Conservation (phyloP, 495 filamentous ascomycete species). For the Margaritispora aquatica region DNA sequence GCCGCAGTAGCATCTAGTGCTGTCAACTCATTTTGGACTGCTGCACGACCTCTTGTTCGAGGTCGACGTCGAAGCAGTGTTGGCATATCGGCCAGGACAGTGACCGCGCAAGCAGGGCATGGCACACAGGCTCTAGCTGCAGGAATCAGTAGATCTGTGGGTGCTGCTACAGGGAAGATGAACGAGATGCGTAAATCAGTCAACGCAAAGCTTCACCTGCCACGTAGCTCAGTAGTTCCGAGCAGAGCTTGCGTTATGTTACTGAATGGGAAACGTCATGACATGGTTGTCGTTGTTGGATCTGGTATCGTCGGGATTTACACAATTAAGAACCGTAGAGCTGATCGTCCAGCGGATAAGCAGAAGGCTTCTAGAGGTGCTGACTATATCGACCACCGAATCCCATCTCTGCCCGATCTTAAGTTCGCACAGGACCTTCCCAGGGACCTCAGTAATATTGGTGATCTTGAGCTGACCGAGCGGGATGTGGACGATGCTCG, state of each 20-base stretch:
- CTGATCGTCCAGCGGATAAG: constrained; percentile 35
- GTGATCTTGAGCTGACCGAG: constrained; percentile 41
- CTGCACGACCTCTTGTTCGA: constrained; percentile 33
- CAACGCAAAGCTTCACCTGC: constrained; percentile 75
- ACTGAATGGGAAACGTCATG: constrained; percentile 44
- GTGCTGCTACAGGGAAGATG: constrained; percentile 72
- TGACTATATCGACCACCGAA: constrained; percentile 58
- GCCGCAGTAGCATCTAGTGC: constrained; percentile 22
- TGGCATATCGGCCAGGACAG: constrained; percentile 41
- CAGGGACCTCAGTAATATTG: constrained; percentile 39
- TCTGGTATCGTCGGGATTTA: constrained; percentile 59
- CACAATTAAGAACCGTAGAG: constrained; percentile 45
- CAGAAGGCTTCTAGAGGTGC: constrained; percentile 45
- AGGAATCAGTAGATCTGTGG: constrained; percentile 76
- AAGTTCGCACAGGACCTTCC: constrained; percentile 35
- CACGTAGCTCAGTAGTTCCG: constrained; percentile 39
- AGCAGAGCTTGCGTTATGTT: constrained; percentile 50
- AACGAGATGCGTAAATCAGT: constrained; percentile 75
- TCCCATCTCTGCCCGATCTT: constrained; percentile 51
- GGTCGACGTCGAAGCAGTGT: constrained; percentile 42
- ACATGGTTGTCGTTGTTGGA: constrained; percentile 52
- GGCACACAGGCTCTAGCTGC: constrained; percentile 76
- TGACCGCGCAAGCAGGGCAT: constrained; percentile 63
- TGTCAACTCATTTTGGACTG: constrained; percentile 36
- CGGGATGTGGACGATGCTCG: constrained; percentile 33